phyloP scores from a whole-genome alignment of 805 yeast genomes.

The Teunomyces tritomae region DNA sequence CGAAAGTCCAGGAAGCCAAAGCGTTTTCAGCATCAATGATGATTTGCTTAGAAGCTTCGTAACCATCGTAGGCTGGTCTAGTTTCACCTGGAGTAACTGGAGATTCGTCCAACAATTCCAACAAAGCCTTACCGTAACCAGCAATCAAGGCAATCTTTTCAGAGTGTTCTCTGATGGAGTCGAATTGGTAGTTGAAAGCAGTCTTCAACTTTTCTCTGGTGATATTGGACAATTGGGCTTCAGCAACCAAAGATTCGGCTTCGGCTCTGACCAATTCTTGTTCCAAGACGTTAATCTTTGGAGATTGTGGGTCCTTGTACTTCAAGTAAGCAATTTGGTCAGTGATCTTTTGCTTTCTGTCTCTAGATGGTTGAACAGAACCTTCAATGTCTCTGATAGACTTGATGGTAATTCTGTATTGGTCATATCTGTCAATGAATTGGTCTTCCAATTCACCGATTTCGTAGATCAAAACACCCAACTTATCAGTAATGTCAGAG shows the following conservation, averaged over 20 bases:
- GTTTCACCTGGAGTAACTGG: conserved; percentile 99
- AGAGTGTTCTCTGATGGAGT: conserved; percentile 89
- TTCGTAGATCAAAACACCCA: conserved; percentile 93
- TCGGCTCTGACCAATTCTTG: conserved; percentile 99
- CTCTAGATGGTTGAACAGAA: conserved; percentile 97
- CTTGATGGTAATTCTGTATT: conserved; percentile 94
- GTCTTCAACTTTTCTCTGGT: conserved; percentile 98
- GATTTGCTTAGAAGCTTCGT: conserved; percentile 96
- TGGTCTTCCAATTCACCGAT: conserved; percentile 98
- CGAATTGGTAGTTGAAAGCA: conserved; percentile 95
- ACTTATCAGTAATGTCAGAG: conserved; percentile 93
- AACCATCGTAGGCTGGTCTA: conserved; percentile 97
- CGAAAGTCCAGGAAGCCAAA: conserved; percentile 94
- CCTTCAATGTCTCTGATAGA: conserved; percentile 95
- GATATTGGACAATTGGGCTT: conserved; percentile 96
- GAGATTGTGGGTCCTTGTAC: conserved; percentile 97
- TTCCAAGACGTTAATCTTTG: conserved; percentile 92
- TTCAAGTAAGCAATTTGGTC: conserved; percentile 97
- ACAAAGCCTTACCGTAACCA: conserved; percentile 96
- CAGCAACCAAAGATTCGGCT: conserved; percentile 98
- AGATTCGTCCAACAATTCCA: conserved; percentile 92
- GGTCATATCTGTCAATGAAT: conserved; percentile 96
- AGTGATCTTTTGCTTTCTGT: conserved; percentile 95
- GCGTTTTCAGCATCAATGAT: conserved; percentile 96
- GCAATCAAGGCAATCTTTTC: conserved; percentile 97